These are phyloP conservation scores for Leccinum disarticulatum DNA, from an alignment of 768 basidiomycete genomes.

Conservation along the genomic window DNA sequence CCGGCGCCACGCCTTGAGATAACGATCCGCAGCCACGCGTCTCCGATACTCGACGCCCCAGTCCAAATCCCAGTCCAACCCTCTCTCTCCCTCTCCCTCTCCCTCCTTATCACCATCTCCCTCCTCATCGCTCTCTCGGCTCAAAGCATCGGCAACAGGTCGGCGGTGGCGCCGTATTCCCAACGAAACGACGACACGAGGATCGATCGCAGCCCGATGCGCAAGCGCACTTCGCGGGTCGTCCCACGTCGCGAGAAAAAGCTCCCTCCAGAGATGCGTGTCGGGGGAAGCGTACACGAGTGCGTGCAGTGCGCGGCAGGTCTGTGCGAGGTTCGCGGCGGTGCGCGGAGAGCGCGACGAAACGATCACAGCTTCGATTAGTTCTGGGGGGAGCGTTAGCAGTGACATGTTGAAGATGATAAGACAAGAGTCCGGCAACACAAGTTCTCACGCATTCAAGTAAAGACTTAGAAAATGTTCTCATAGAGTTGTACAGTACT, in stretches of 20 bases:
- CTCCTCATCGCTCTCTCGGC: not conserved
- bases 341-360: conserved; percentile 29
- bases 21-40: conserved; percentile 22
- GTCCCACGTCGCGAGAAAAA: conserved; percentile 50
- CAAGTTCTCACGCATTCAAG: not conserved
- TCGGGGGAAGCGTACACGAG: conserved; percentile 37
- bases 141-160: not conserved
- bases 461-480: not conserved
- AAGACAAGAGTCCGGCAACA: not conserved
- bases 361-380: conserved; percentile 40
- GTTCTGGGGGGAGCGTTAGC: conserved; percentile 37
- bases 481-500: too few relatives aligned
- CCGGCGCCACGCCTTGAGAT: conserved; percentile 27
- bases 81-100: not conserved
- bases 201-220: conserved; percentile 27
- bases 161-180: not conserved
- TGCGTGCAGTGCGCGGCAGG: conserved; percentile 34
- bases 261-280: conserved; percentile 46
- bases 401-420: not conserved
- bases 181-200: conserved; percentile 8
- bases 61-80: conserved; percentile 10
- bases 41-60: conserved; percentile 27
- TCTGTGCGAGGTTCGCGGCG: conserved; percentile 38
- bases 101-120: not conserved
- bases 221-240: conserved; percentile 42